Evolutionary conservation across 169 alveolate species (phyloP).

Genomic region (Plasmodium cynomolgi): DNA sequence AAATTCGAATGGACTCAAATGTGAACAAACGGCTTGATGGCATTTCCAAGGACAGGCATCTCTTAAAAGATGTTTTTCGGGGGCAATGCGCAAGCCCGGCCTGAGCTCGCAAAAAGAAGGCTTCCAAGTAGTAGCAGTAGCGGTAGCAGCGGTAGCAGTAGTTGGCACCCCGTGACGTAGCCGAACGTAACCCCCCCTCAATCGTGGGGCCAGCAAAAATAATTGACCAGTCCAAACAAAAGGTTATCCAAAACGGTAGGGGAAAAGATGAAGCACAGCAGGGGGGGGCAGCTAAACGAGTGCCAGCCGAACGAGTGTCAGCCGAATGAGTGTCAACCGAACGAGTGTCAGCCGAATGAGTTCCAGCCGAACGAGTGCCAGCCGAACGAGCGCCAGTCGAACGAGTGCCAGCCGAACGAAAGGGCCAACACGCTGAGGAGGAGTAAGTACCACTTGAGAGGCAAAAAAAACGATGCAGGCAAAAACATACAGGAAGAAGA

Average conservation of each 20-base stretch:
- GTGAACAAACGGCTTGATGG: not conserved
- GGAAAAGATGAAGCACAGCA: not conserved
- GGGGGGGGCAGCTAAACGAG: not conserved
- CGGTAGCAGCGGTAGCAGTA: not conserved
- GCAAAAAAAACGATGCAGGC: slow-evolving; percentile 19
- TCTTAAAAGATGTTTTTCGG: not conserved
- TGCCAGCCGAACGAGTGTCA: not conserved
- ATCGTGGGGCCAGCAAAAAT: not conserved
- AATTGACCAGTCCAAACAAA: not conserved
- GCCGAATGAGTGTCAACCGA: not conserved
- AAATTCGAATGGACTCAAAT: not conserved
- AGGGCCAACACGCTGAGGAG: not conserved
- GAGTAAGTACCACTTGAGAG: slow-evolving; percentile 18
- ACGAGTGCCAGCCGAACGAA: not conserved
- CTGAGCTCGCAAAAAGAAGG: not conserved
- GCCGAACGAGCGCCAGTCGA: not conserved
- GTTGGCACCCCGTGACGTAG: not conserved
- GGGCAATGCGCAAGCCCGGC: not conserved
- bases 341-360: not conserved
- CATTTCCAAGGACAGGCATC: not conserved
- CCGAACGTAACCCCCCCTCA: not conserved
- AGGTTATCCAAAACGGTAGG: not conserved
- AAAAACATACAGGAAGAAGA: slow-evolving; percentile 38
- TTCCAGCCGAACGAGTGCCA: not conserved
- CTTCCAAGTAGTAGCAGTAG: not conserved